Conservation (phyloP, 139 green algal species). For the Volvox africanus region DNA sequence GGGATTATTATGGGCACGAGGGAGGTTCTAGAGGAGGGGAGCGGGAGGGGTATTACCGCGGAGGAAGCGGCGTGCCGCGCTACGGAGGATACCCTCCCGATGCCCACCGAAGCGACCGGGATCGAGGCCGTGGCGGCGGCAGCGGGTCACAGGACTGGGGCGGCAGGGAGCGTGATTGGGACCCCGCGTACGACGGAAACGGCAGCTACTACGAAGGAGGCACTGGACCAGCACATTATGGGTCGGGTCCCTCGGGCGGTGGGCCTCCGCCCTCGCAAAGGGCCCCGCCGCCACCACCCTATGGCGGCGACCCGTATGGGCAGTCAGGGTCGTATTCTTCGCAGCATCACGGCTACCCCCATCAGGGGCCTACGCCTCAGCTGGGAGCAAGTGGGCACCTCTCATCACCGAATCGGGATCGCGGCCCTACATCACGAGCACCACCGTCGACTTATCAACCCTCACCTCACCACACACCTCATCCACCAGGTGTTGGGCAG, state of each 20-base stretch:
- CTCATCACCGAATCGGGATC: background rate
- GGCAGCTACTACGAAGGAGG: background rate
- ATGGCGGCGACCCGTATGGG: background rate
- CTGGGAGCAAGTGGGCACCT: background rate
- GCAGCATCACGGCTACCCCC: background rate
- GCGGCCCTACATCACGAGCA: background rate
- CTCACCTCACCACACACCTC: background rate
- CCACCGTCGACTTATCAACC: background rate
- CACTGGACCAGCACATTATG: background rate
- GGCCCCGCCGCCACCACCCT: background rate
- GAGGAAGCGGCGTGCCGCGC: background rate
- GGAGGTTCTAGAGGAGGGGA: background rate
- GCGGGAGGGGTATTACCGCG: slow-evolving; percentile 16
- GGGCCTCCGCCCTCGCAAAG: background rate
- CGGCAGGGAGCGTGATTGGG: slow-evolving; percentile 18
- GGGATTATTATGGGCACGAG: background rate
- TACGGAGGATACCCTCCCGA: slow-evolving; percentile 3
- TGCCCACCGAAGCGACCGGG: background rate
- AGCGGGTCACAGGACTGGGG: background rate
- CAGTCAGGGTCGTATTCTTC: background rate
- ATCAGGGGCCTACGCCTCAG: background rate
- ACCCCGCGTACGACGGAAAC: slow-evolving; percentile 14
- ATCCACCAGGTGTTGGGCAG: background rate
- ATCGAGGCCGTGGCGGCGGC: slow-evolving; percentile 9
- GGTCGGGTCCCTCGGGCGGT: background rate